Conservation (phyloP, 805 yeast species). For the Candida nitratophila region DNA sequence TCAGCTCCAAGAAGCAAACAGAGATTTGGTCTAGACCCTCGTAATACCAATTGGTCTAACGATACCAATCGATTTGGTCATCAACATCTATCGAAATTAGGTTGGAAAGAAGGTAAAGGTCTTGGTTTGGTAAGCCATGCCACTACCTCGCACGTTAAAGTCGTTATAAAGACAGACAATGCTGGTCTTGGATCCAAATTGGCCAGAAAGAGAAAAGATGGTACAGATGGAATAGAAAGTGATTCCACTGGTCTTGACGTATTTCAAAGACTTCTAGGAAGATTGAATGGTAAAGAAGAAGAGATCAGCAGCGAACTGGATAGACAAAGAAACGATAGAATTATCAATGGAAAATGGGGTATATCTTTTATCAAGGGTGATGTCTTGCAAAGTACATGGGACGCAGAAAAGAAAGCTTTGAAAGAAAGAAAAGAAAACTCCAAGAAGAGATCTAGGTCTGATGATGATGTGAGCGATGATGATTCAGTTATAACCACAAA, state of each 20-base stretch:
- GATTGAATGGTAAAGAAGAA: constrained; percentile 81
- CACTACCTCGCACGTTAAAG: constrained; percentile 75
- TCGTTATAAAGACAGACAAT: constrained; percentile 72
- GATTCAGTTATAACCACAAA: constrained; percentile 9
- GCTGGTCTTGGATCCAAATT: constrained; percentile 86
- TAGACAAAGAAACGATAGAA: constrained; percentile 56
- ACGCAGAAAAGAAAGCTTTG: constrained; percentile 40
- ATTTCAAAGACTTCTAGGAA: constrained; percentile 83
- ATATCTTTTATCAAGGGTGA: constrained; percentile 84
- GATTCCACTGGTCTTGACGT: constrained; percentile 90
- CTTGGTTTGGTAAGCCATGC: constrained; percentile 67
- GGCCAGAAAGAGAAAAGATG: constrained; percentile 38
- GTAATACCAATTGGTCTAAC: constrained; percentile 93
- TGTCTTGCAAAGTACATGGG: constrained; percentile 78
- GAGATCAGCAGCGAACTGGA: constrained; percentile 59
- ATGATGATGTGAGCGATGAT: constrained; percentile 7
- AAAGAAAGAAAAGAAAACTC: constrained; percentile 1
- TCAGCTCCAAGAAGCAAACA: constrained; percentile 78
- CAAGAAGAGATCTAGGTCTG: constrained; percentile 9
- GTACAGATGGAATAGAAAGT: constrained; percentile 56
- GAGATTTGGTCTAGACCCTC: constrained; percentile 85
- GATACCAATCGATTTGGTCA: constrained; percentile 82
- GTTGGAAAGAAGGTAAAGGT: constrained; percentile 93
- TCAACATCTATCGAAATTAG: constrained; percentile 69
- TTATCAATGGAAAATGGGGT: constrained; percentile 84